A percentile compares a stretch with the other conserved stretches of the same genome.
Conservation (phyloP, 2,329 filamentous ascomycete species). For the Pseudogymnoascus sp. region DNA sequence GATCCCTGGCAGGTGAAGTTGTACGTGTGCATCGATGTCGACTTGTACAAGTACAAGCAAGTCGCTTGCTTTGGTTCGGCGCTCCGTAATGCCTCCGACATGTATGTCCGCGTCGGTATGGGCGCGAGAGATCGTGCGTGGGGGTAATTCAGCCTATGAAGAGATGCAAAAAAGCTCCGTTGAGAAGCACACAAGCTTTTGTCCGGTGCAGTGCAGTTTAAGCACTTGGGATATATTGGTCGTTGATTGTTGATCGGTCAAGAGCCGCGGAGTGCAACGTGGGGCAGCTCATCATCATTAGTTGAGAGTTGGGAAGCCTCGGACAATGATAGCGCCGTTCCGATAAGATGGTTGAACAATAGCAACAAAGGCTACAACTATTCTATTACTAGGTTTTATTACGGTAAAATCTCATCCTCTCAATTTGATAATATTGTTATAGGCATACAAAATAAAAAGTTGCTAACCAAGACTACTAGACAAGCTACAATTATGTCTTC, state of each 20-base stretch:
- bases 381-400: not conserved
- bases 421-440: not conserved
- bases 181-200: not conserved
- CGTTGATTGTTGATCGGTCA: not conserved
- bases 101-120: not conserved
- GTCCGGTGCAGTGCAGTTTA: not conserved
- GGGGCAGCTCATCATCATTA: slow-evolving; percentile 9
- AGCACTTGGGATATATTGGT: not conserved
- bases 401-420: not conserved
- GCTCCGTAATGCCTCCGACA: slow-evolving; percentile 5
- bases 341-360: not conserved
- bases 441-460: not conserved
- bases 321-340: slow-evolving; percentile 5
- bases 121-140: not conserved
- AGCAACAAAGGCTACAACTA: not conserved
- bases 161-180: not conserved
- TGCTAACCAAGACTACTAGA: not conserved
- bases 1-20: slow-evolving; percentile 14
- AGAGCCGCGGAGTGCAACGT: not conserved
- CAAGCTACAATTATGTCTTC: not conserved
- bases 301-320: not conserved
- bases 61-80: slow-evolving; percentile 8
- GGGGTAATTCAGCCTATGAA: not conserved
- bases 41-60: slow-evolving; percentile 4
- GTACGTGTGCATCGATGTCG: slow-evolving; percentile 13